Evolutionary conservation across 805 yeast genomes (phyloP), one percentile per base, ranked within the genome.

Genomic region (Metschnikowia drakensbergensis): DNA sequence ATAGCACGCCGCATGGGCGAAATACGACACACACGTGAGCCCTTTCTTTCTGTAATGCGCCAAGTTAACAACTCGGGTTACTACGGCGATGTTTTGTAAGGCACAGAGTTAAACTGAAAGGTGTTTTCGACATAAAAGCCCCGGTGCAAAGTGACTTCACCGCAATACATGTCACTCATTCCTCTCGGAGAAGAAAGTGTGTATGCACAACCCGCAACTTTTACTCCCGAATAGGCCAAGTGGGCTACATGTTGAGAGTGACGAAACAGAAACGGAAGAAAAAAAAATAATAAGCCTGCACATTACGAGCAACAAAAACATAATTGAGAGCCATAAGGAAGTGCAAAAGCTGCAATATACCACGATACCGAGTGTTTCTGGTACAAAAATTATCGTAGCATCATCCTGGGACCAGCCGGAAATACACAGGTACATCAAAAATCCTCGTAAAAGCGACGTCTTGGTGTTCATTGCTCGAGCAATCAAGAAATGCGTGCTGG

Each of bases 231-330:
- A 40, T 43, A 8, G 56, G 50, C 38, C 28, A 36, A 35, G 32
- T 40, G 45, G 52, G 50, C 49, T 45, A 48, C 52, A 33, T 48
- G 48, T 39, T 39, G 50, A 46, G 47, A 43, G 43, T 31, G n/a
- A 29, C 9, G 13, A 3, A 33, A 48, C 51, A 26, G 34, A 44
- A 37, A 25, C 7, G 54, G 52, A 42, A 10, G 35, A 10, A 48
- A 43, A 13, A 35, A 36, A 43, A 49, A 49, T 44, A 51, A 30
- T 32, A 36, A 26, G 40, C 46, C 48, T 53, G 54, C 56, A 51
- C 50, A 45, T 30, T 31, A 47, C 3, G 6, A 30, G 40, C 37
- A 38, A 48, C 25, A 32, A 35, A 42, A 27, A 42, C 45, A 32
- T 25, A 6, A 9, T 31, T 31, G 37, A 13, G 31, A 34, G 26